These are phyloP conservation scores for Lactifluus rugatus DNA, from an alignment of 768 basidiomycete species.

Conservation along the genomic window DNA sequence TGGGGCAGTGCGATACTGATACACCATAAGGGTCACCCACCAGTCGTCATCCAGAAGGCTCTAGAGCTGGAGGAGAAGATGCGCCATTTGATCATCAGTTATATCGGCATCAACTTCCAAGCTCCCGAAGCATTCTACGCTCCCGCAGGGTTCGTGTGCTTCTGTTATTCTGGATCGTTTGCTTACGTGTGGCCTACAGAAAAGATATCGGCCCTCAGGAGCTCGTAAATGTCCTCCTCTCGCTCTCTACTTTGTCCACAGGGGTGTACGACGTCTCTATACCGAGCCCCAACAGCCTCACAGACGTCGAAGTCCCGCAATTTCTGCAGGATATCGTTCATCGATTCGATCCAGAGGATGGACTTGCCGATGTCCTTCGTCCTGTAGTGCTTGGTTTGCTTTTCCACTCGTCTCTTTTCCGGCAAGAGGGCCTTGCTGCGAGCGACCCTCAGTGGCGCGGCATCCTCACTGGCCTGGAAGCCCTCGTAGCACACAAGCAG, in stretches of 20 bases:
- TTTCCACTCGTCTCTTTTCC: constrained; percentile 53
- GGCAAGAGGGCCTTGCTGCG: constrained; percentile 61
- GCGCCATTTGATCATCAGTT: constrained; percentile 77
- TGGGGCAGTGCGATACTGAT: not conserved
- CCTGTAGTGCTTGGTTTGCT: constrained; percentile 56
- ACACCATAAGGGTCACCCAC: constrained; percentile 44
- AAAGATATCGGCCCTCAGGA: constrained; percentile 70
- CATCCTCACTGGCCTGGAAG: constrained; percentile 70
- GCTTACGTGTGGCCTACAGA: constrained; percentile 28
- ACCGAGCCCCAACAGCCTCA: constrained; percentile 41
- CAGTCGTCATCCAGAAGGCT: constrained; percentile 54
- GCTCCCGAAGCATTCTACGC: constrained; percentile 95
- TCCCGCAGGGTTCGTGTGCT: constrained; percentile 50
- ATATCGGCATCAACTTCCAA: constrained; percentile 80
- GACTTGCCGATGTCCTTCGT: constrained; percentile 69
- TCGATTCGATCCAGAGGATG: constrained; percentile 72
- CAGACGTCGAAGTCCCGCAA: constrained; percentile 58
- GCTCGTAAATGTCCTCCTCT: constrained; percentile 72
- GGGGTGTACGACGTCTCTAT: constrained; percentile 47
- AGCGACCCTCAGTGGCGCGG: constrained; percentile 80
- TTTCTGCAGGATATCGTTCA: constrained; percentile 78
- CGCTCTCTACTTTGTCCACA: constrained; percentile 56
- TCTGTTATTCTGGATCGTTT: not conserved
- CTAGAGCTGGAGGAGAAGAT: constrained; percentile 58
- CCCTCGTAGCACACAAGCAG: constrained; percentile 69